Evolutionary conservation across 2,329 filamentous ascomycete species (phyloP), one percentile per base, ranked within the genome.

Genomic region (Annulohypoxylon truncatum): DNA sequence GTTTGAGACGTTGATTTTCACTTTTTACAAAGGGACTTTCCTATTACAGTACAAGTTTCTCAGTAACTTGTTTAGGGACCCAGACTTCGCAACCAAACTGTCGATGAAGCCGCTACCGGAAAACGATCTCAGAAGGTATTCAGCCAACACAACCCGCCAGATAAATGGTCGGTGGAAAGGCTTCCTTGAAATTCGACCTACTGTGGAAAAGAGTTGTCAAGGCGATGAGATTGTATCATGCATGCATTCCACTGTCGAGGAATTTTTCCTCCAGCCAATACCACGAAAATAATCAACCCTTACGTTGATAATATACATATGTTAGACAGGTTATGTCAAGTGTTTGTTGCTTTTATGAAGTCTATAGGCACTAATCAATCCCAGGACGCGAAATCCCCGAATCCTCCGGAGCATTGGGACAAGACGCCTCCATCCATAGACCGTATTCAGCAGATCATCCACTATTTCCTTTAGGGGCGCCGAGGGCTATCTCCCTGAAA

Each of bases 151-250:
- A 4, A 60, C 20, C 9, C 57, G 66, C 6, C 64, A 67, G 29
- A 40, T 69, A 12, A 69, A 71, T 51, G 66, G 68, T 2, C 61
- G 55, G 5, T 69, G 64, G n/a, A 67, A 64, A 56, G 61, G 66
- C 1, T 64, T 71, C 13, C 64, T 69, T 4, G 63, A 67, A 40
- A 44, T 67, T 9, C 15, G 12, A 12, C 29, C 40, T 2, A 10
- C 31, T 1, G 4, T 33, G 10, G 15, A 6, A 46, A n/a, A 52
- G 10, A 22, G 9, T 0, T 26, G 35, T 26, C 10, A 0, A 40
- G 60, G 47, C 0, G 58, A 63, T 20, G 33, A 55, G 24, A 44
- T 47, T 10, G 66, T 70, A 15, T 62, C 18, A 33, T 62, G 54
- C 51, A 70, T 68, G 68, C 66, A 70, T 50, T 47, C 42, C 9